Evolutionary conservation across 768 basidiomycete genomes (phyloP), one percentile per base, ranked within the genome.

Genomic region (Coprinopsis cinerea): DNA sequence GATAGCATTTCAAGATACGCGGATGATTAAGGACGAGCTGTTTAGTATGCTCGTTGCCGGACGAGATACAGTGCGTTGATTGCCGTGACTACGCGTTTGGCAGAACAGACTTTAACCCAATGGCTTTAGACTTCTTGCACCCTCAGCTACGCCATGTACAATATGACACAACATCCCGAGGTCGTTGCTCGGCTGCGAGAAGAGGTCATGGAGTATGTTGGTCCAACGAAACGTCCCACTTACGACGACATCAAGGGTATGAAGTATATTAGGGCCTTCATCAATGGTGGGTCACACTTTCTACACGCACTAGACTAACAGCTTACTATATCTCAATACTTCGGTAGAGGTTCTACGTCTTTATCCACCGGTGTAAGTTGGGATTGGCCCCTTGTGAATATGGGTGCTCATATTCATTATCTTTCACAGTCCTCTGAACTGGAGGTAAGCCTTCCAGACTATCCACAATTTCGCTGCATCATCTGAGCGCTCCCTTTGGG

Each of bases 1-100:
- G 23, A 37, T 47, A 49, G 52, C 22, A 47, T 17, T 79, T 1
- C 14, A 17, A 70, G 74, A 76, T 55, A 67, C 65, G 7, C 64
- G 67, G 22, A 64, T 80, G 26, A 54, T 80, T 53, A 73, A 71
- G 54, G 78, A 79, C 47, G 75, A 72, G 41, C 24, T 43, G 7
- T 28, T 44, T 26, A 73, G 69, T 40, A 17, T 43, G 20, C 2
- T 49, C 22, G 22, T 55, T 64, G 74, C 74, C 32, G 74, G 74
- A 17, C 62, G 74, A 41, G 75, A 75, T 53, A 74, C 74, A 0
- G 72, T 72, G 36, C 53, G 61, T 55, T 24, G 9, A 22, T 23
- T 18, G 9, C 25, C 41, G 22, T 24, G 23, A 23, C 9, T 43
- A 6, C 41, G 5, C 7, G 24, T 26, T 10, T 25, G 22, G 41